Percentiles rank a stretch among this genome's conserved stretches.
These are phyloP conservation scores for Cytospora chrysosperma DNA, from an alignment of 2,329 filamentous ascomycete species.

Conservation along the genomic window DNA sequence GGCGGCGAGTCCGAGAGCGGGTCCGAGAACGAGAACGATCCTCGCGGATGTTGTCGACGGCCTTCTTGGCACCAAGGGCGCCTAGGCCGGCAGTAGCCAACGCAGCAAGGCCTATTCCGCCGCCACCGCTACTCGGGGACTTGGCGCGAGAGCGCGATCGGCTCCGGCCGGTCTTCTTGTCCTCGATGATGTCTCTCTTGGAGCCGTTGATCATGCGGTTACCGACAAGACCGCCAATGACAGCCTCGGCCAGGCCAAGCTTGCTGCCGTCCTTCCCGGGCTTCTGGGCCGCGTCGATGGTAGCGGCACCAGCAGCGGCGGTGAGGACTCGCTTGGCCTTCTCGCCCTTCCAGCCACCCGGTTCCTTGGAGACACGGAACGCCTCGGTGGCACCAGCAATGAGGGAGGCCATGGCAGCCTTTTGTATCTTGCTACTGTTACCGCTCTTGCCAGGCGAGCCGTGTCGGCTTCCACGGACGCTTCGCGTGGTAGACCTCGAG, in stretches of 20 bases:
- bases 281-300: constrained; percentile 76
- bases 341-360: constrained; percentile 84
- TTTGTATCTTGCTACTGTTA: constrained; percentile 63
- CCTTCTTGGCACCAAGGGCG: constrained; percentile 61
- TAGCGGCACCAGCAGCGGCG: constrained; percentile 80
- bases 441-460: constrained; percentile 48
- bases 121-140: constrained; percentile 53
- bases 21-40: constrained; percentile 54
- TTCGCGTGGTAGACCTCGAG: constrained; percentile 41
- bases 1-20: constrained; percentile 27
- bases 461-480: constrained; percentile 53
- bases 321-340: constrained; percentile 92
- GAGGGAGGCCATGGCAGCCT: constrained; percentile 87
- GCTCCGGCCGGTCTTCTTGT: constrained; percentile 59
- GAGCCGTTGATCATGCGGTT: constrained; percentile 84
- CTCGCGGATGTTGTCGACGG: constrained; percentile 41
- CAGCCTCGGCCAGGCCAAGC: constrained; percentile 80
- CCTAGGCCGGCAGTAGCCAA: constrained; percentile 62
- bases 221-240: constrained; percentile 82
- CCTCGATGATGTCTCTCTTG: constrained; percentile 63
- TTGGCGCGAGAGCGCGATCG: constrained; percentile 70
- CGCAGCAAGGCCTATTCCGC: constrained; percentile 56
- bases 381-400: constrained; percentile 90
- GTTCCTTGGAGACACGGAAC: constrained; percentile 84
- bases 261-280: constrained; percentile 74